These are phyloP conservation scores for Albugo candida DNA, from an alignment of 352 stramenopile genomes.

Conservation along the genomic window DNA sequence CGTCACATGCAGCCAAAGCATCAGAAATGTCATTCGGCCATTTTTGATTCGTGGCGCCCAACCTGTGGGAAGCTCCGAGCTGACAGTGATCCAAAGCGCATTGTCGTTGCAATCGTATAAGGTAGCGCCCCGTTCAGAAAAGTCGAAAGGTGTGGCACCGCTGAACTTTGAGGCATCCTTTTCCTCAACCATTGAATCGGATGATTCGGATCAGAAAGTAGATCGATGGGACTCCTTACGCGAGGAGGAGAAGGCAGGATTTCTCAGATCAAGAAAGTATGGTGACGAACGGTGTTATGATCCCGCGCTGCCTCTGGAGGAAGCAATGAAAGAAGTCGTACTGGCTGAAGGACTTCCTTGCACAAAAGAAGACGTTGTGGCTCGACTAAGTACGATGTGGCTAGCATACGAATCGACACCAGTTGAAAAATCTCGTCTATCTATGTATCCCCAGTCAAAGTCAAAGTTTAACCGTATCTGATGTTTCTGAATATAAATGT, in stretches of 20 bases:
- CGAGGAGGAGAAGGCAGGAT: no score
- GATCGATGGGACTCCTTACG: no score
- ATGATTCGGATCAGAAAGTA: no score
- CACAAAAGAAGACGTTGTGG: constrained; percentile 58
- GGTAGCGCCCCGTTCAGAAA: background rate
- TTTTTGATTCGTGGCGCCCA: constrained; percentile 64
- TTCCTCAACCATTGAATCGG: no score
- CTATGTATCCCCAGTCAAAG: no score
- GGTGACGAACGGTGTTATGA: constrained; percentile 26
- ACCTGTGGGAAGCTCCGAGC: constrained; percentile 43
- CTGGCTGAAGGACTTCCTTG: constrained; percentile 24
- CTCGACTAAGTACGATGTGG: constrained; percentile 65
- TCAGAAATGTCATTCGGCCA: constrained; percentile 49
- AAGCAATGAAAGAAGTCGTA: constrained; percentile 67
- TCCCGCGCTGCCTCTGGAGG: constrained; percentile 35
- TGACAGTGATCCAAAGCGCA: constrained; percentile 52
- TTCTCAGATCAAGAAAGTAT: no score
- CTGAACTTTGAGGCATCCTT: background rate
- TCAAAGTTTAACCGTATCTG: no score
- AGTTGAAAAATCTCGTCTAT: no score
- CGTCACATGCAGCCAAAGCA: constrained; percentile 31
- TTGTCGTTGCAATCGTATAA: constrained; percentile 21
- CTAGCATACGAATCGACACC: constrained; percentile 19
- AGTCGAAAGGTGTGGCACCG: background rate
- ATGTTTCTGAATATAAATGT: no score